A percentile compares a stretch with the other conserved stretches of the same genome.
Evolutionary conservation across 2,329 filamentous ascomycete species (phyloP).

Genomic region (Xylariaceae sp.): DNA sequence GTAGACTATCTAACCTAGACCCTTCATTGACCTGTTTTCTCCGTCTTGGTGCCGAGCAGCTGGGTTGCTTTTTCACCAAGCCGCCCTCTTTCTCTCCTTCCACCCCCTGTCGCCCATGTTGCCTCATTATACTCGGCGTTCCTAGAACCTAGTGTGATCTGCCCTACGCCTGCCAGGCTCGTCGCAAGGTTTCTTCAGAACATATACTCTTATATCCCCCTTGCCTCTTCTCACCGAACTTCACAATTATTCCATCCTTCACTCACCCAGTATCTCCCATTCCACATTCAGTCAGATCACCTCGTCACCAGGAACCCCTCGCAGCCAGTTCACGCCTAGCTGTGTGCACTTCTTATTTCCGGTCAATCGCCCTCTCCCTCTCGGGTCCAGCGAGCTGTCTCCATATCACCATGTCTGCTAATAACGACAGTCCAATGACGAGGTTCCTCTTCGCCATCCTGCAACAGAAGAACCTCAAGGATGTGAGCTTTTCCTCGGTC

Average conservation of each 20-base stretch:
- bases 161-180: constrained; percentile 22
- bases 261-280: constrained; percentile 35
- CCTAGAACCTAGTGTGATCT: constrained; percentile 29
- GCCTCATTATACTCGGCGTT: constrained; percentile 25
- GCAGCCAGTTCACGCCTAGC: constrained; percentile 18
- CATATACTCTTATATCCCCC: constrained; percentile 34
- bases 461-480: constrained; percentile 54
- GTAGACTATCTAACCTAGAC: too few relatives aligned
- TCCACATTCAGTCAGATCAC: constrained; percentile 28
- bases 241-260: constrained; percentile 33
- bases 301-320: constrained; percentile 18
- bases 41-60: constrained; percentile 23
- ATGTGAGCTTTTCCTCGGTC: constrained; percentile 42
- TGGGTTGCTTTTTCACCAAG: constrained; percentile 11
- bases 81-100: constrained; percentile 17
- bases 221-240: constrained; percentile 36
- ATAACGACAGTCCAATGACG: constrained; percentile 52
- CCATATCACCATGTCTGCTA: constrained; percentile 51
- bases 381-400: too few relatives aligned
- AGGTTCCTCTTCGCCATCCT: constrained; percentile 56
- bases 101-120: constrained; percentile 20
- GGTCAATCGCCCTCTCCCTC: constrained; percentile 17
- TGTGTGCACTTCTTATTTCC: constrained; percentile 29
- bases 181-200: constrained; percentile 24
- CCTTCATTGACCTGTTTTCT: constrained; percentile 20